Evolutionary conservation across 257 asterid species (phyloP), one percentile per base, ranked within the genome.

Genomic region (Oldenlandia corymbosa): DNA sequence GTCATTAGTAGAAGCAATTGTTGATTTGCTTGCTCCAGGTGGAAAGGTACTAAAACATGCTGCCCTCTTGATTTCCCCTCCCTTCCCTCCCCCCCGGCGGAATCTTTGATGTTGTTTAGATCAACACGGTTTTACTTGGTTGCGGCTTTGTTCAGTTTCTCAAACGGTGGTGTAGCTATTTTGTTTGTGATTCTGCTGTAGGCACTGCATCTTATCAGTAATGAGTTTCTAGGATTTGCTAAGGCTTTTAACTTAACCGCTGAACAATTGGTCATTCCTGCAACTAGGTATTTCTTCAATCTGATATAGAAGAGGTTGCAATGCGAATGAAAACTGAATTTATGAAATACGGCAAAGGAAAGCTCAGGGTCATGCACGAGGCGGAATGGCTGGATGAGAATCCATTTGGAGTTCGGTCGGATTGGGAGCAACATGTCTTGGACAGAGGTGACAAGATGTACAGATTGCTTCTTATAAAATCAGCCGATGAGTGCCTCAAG

Each of bases 341-440:
- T 66, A 55, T 76, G 27, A 73, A 77, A 63, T 72, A 85, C 66
- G 82, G 96, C 17, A 80, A 85, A 58, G 93, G 95, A 62, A 80
- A 78, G 74, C 88, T 92, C 36, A 60, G 46, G 58, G 51, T 87
- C 45, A 39, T 65, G 71, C 66, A 75, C 17, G 66, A 73, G 68
- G 51, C 56, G 16, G 82, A 65, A 39, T 85, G 95, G 95, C 81
- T 92, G 70, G 72, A 68, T 71, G 83, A 87, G 64, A 92, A 89
- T 73, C 97, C 98, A 21, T 86, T 91, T 51, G 93, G 95, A 20
- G 82, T 79, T 75, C 88, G 78, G 72, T 86, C 98, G 17, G 96
- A 89, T 66, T 92, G 97, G 98, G 98, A 92, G 66, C 82, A 47
- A 43, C 97, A 89, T 42, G 97, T 85, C 68, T 46, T 92, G 43